Base-by-base conservation (phyloP, 2,329 filamentous ascomycete genomes). In the Diaporthe destruens region DNA sequence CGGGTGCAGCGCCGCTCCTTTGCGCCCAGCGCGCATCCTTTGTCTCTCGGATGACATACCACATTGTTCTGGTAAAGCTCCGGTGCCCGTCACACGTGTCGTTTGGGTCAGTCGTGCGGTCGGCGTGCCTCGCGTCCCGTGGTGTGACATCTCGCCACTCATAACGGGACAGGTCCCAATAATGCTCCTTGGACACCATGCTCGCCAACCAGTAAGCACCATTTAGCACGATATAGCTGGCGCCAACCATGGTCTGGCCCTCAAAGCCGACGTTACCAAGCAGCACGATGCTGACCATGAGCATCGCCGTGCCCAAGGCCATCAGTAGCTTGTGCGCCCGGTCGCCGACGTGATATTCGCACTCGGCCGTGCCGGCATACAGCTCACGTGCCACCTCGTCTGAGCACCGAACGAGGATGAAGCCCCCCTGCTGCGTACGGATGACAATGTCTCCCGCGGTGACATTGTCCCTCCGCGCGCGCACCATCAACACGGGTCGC, bases 231-330 rank as follows among this genome's bases (percentile, higher is more conserved):
- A 92, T 87, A 75, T 92, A 92, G 1, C 85, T 83, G 3, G 81
- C 82, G 9, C 88, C 89, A 72, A 91, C 87, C 14, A 89, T 86
- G 18, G 88, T 85, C 79, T 92, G 89, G 74, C 87, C 86, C 61
- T 85, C 83, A 84, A 88, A 91, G 29, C 85, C 85, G 79, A 89
- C 89, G 77, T 91, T 91, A 2, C 89, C 89, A 42, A 92, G 79
- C n/a, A 91, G 80, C 20, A 91, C 87, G 18, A 92, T 88, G 0
- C 87, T 85, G 7, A 88, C 78, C 90, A 92, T 92, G 61, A 92
- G 84, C 39, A 91, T 75, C 7, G 89, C 84, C 16, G 89, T 91
- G 39, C 87, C 89, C 1, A 87, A 56, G 0, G 85, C 88, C 81
- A 86, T 87, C 29, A 91, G 83, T 14, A 86, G 36, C 36, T 59